Conservation (phyloP, 768 basidiomycete species). For the Podaxis rugospora region DNA sequence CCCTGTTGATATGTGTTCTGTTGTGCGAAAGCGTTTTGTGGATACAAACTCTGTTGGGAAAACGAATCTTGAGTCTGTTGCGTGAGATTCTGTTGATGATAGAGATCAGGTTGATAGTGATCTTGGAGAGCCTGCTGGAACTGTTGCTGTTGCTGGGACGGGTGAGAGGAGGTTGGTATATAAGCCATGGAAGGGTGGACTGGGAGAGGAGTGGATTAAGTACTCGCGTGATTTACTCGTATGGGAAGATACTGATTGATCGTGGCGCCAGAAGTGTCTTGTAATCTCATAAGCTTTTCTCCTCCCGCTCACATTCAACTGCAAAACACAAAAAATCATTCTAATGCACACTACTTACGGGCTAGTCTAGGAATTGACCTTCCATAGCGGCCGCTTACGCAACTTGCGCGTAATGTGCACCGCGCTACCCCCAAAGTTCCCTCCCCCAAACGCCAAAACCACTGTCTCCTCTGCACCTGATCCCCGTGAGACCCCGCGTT, state of each 20-base stretch:
- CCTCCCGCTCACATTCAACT: slow-evolving; percentile 1
- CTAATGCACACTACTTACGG: slow-evolving; percentile 9
- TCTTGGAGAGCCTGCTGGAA: background rate
- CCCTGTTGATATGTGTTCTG: background rate
- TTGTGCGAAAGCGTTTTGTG: background rate
- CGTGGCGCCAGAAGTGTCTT: slow-evolving; percentile 6
- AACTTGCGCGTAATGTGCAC: slow-evolving; percentile 87
- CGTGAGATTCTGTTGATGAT: background rate
- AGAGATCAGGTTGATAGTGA: background rate
- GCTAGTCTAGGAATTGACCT: slow-evolving; percentile 67
- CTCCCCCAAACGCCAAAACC: slow-evolving; percentile 82
- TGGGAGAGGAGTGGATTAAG: background rate
- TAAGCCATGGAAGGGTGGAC: slow-evolving; percentile 7
- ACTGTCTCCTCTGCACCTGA: slow-evolving; percentile 84
- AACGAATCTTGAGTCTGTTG: too few species aligned
- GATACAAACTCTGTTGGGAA: too few species aligned
- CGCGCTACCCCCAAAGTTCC: slow-evolving; percentile 61
- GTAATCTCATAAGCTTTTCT: background rate
- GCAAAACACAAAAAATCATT: slow-evolving; percentile 4
- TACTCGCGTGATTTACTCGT: slow-evolving; percentile 10
- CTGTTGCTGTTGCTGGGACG: background rate
- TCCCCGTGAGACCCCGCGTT: slow-evolving; percentile 69
- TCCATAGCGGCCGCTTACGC: slow-evolving; percentile 79
- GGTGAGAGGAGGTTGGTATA: background rate
- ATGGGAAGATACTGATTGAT: slow-evolving; percentile 13